Base-by-base conservation (phyloP, 805 yeast genomes). In the Yamadazyma nakazawae region DNA sequence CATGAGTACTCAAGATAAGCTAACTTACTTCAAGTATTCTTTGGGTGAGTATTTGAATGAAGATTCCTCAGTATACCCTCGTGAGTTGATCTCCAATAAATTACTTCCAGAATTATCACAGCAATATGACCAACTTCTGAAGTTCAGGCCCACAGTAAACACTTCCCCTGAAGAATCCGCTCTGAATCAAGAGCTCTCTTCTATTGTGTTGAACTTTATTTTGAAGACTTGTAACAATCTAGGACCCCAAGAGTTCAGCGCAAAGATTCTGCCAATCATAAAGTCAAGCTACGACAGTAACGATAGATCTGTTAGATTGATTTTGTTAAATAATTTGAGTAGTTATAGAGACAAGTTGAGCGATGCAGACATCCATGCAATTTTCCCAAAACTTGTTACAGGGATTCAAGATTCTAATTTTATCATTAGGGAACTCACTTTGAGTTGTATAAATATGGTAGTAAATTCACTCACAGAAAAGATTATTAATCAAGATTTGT, bases 391-490 rank as follows among this genome's bases (percentile, higher is more conserved):
- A 40, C 72, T 87, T 55, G 66, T 84, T n/a, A 81, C 85, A 14
- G 98, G 99, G 0, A 85, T 92, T 57, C 80, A 83, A 30, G 99
- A 92, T 61, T 80, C 94, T 0, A 91, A 88, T 60, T 78, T 82
- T 3, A 75, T 84, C n/a, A 80, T 92, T 35, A 72, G 97, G 52
- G 86, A 86, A 53, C 88, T 84, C 43, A 87, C 97, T 0, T 70
- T 92, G 34, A 84, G 83, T 41, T 79, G 89, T 2, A 67, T 79
- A 16, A 78, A 82, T 2, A 68, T 81, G 3, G 67, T 91, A 24
- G 80, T 83, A 1, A 79, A 81, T 17, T 81, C 80, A 55, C 75
- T 92, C 1, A 77, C 87, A 0, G 88, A 82, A 34, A 77, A 96
- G 46, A 96, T 87, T 61, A 70, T 91, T 41, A 92, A 92, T 62